Evolutionary conservation across 345 rosid species (phyloP).

Genomic region (Conringia planisiliqua): DNA sequence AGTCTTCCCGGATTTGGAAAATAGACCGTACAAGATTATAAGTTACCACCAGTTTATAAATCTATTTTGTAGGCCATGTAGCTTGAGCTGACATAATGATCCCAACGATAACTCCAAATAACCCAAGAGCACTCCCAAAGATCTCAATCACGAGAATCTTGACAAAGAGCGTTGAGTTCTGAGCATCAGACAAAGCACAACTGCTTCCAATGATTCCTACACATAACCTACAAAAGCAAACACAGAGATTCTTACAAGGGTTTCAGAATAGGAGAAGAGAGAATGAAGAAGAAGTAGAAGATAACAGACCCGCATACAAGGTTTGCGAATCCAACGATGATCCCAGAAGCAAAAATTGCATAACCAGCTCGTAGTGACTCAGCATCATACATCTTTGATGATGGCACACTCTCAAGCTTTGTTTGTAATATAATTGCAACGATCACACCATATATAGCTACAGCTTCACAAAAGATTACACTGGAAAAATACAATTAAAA

Average conservation of each 20-base stretch:
- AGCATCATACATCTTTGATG: constrained; percentile 50
- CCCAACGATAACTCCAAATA: constrained; percentile 93
- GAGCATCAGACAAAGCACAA: constrained; percentile 92
- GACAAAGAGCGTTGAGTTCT: constrained; percentile 85
- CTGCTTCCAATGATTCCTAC: constrained; percentile 96
- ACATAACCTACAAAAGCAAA: constrained; percentile 53
- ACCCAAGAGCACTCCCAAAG: constrained; percentile 92
- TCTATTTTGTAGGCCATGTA: constrained; percentile 71
- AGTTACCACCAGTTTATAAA: not conserved
- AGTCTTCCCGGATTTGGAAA: not conserved
- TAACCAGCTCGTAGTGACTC: constrained; percentile 97
- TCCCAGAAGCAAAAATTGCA: constrained; percentile 97
- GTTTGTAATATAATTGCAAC: constrained; percentile 96
- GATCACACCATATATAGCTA: constrained; percentile 94
- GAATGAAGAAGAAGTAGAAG: constrained; percentile 30
- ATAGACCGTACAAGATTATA: not conserved
- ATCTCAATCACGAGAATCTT: constrained; percentile 96
- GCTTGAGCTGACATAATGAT: constrained; percentile 98
- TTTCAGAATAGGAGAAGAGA: not conserved
- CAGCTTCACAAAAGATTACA: constrained; percentile 94
- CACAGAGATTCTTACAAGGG: too few species aligned
- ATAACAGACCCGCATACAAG: constrained; percentile 81
- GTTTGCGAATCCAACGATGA: constrained; percentile 96
- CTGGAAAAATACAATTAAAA: constrained; percentile 40
- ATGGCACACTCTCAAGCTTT: constrained; percentile 84